Conservation (phyloP, 2,329 filamentous ascomycete genomes). For the Lachnellula occidentalis region DNA sequence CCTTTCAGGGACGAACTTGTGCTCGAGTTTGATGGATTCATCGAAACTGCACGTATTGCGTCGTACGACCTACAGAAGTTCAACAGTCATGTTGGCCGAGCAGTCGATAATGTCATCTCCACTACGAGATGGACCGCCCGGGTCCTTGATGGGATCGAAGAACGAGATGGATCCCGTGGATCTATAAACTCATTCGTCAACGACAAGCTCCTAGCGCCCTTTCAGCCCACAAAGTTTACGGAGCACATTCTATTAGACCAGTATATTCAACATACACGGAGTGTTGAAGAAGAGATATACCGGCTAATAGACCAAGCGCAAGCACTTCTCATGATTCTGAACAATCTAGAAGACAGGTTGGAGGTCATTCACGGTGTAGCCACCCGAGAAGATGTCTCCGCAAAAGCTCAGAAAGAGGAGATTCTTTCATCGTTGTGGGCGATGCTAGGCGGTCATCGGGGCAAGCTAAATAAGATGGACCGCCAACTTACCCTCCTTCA, state of each 20-base stretch:
- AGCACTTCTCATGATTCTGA: slow-evolving; percentile 58
- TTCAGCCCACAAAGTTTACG: slow-evolving; percentile 54
- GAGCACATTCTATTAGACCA: slow-evolving; percentile 63
- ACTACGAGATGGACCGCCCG: slow-evolving; percentile 72
- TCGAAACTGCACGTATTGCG: slow-evolving; percentile 60
- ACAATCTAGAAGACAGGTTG: slow-evolving; percentile 64
- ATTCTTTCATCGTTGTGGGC: slow-evolving; percentile 69
- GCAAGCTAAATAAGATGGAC: slow-evolving; percentile 54
- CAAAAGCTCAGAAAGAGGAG: slow-evolving; percentile 56
- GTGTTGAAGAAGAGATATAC: slow-evolving; percentile 65
- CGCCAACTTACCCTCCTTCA: slow-evolving; percentile 58
- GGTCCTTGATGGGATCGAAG: slow-evolving; percentile 30
- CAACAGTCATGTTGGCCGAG: slow-evolving; percentile 69
- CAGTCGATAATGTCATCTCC: slow-evolving; percentile 67
- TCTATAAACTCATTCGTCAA: slow-evolving; percentile 38
- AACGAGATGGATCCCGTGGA: slow-evolving; percentile 24
- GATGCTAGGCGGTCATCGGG: slow-evolving; percentile 63
- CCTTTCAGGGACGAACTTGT: slow-evolving; percentile 59
- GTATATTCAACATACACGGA: slow-evolving; percentile 66
- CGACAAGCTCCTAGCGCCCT: slow-evolving; percentile 50
- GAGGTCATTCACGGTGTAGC: slow-evolving; percentile 65
- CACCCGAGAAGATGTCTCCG: slow-evolving; percentile 54
- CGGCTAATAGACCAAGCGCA: slow-evolving; percentile 65
- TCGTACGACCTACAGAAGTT: slow-evolving; percentile 66
- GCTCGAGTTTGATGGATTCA: slow-evolving; percentile 70